Evolutionary conservation across 1,284 basidiomycete species (phyloP), one percentile per base, ranked within the genome.

Genomic region (Leccinum subrobustum): DNA sequence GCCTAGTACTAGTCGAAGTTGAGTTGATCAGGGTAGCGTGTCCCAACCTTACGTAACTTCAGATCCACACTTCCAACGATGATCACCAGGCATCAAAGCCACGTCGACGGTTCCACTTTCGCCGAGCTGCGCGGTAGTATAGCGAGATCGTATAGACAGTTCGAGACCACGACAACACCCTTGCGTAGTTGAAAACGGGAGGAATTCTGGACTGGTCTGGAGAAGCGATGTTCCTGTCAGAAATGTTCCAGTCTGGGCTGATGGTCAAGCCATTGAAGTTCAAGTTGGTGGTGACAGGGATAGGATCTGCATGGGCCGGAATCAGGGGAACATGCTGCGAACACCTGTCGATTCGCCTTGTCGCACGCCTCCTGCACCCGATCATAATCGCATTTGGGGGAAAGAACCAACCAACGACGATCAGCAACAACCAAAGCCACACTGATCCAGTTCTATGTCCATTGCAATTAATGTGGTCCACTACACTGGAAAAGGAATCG

Each of bases 391-490:
- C 77, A 81, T 61, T 78, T 78, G 0, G 79, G 79, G 0, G 76
- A 77, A 20, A 80, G 67, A 57, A 76, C 68, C 20, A 81, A 63
- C 77, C 79, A 80, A 11, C 72, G 31, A 82, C 78, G 12, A 81
- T 67, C 0, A 78, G 74, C 12, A 81, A 56, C 6, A 81, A 62
- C 78, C 79, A 81, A 9, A 81, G 65, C 75, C 74, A 81, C 6
- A 72, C 65, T 0, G 75, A 76, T 1, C 75, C 77, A 4, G 77
- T 74, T 6, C 70, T 75, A 44, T 78, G 70, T 1, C 78, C 79
- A 18, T 66, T 73, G 2, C 70, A 68, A 29, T 74, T 65, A 9
- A 77, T 60, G 29, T 65, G 42, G 4, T 54, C 23, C 2, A 52
- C 52, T 6, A 74, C 57, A 27, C 67, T 67, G 5, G 70, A 69